These are phyloP conservation scores for Ilyonectria robusta DNA, from an alignment of 2,329 filamentous ascomycete genomes.

Conservation along the genomic window DNA sequence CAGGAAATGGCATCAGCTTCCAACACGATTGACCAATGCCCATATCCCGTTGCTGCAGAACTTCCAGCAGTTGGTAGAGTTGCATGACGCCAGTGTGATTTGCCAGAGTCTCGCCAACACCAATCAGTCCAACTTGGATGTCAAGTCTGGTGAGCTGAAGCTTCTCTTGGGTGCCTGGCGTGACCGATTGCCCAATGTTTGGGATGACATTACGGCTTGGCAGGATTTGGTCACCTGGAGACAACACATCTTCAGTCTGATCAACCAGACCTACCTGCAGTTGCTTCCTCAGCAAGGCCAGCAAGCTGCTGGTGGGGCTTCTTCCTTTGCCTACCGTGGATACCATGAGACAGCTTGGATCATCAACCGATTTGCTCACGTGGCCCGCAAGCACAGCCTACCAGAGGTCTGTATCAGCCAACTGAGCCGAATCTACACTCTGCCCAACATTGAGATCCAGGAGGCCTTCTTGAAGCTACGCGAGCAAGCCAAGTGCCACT, in stretches of 20 bases:
- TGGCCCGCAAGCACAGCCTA: slow-evolving; percentile 95
- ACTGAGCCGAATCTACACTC: slow-evolving; percentile 96
- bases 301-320: slow-evolving; percentile 88
- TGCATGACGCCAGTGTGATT: slow-evolving; percentile 98
- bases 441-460: slow-evolving; percentile 99
- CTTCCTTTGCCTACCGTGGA: slow-evolving; percentile 90
- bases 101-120: slow-evolving; percentile 91
- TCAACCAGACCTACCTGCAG: slow-evolving; percentile 93
- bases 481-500: slow-evolving; percentile 99
- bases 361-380: slow-evolving; percentile 98
- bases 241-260: slow-evolving; percentile 98
- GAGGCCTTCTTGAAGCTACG: slow-evolving; percentile 97
- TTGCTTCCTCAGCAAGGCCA: slow-evolving; percentile 82
- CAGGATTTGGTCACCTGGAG: slow-evolving; percentile 99
- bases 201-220: slow-evolving; percentile 99
- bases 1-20: slow-evolving; percentile 98
- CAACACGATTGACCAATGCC: slow-evolving; percentile 91
- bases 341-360: slow-evolving; percentile 99
- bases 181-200: slow-evolving; percentile 94
- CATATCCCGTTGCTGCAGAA: slow-evolving; percentile 96
- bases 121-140: slow-evolving; percentile 86
- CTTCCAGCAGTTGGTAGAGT: slow-evolving; percentile 97
- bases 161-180: slow-evolving; percentile 94
- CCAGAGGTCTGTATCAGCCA: slow-evolving; percentile 98
- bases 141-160: slow-evolving; percentile 96